Evolutionary conservation across 2,329 filamentous ascomycete genomes (phyloP).

Genomic region (Aureobasidium melanogenum): DNA sequence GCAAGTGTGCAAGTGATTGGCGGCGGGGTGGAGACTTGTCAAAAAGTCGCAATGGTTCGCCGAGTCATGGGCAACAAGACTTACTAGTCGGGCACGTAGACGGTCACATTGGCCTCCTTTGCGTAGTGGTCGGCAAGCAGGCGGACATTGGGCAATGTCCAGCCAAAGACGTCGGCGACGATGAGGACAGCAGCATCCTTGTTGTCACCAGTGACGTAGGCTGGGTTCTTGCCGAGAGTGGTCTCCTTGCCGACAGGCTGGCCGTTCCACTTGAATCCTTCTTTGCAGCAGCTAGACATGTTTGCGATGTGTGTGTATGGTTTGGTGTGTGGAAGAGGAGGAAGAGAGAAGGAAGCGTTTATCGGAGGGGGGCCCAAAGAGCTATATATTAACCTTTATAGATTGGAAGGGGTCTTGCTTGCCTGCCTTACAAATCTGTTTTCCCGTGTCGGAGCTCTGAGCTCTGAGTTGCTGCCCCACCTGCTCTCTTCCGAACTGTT

Average conservation of each 20-base stretch:
- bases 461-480: not conserved
- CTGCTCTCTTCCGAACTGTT: not conserved
- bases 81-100: conserved; percentile 33
- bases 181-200: conserved; percentile 21
- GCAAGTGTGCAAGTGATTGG: not conserved
- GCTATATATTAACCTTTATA: not conserved
- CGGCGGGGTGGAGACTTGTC: not conserved
- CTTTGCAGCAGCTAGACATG: conserved; percentile 18
- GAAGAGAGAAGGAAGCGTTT: not conserved
- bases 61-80: not conserved
- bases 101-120: conserved; percentile 35
- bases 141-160: conserved; percentile 37
- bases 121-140: conserved; percentile 42
- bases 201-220: conserved; percentile 23
- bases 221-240: conserved; percentile 17
- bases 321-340: not conserved
- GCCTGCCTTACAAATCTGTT: conserved; percentile 1
- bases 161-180: conserved; percentile 31
- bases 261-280: conserved; percentile 23
- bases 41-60: not conserved
- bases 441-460: not conserved
- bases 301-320: not conserved
- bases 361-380: not conserved
- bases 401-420: not conserved
- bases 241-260: conserved; percentile 16